Conservation (phyloP, 1,139 yeast genomes). For the Suhomyces bribrorum region DNA sequence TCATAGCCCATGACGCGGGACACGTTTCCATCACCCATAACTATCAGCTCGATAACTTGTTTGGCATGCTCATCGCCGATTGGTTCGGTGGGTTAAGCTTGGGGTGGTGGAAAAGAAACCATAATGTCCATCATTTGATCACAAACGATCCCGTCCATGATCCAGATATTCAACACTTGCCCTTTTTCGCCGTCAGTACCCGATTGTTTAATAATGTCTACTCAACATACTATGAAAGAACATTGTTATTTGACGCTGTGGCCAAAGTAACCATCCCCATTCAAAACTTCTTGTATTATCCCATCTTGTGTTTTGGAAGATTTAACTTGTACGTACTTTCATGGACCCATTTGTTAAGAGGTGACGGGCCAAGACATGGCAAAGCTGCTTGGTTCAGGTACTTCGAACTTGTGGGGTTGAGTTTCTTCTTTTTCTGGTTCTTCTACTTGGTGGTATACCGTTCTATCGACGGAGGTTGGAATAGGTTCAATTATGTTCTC, state of each 20-base stretch:
- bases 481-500: slow-evolving; percentile 59
- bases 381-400: slow-evolving; percentile 86
- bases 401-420: slow-evolving; percentile 69
- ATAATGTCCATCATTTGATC: slow-evolving; percentile 84
- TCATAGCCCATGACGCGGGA: slow-evolving; percentile 89
- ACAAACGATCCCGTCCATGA: slow-evolving; percentile 93
- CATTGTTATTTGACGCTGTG: slow-evolving; percentile 63
- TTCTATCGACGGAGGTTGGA: slow-evolving; percentile 51
- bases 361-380: slow-evolving; percentile 78
- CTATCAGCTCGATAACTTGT: slow-evolving; percentile 72
- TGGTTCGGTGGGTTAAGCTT: slow-evolving; percentile 84
- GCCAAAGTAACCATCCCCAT: slow-evolving; percentile 60
- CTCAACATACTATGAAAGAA: slow-evolving; percentile 76
- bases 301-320: slow-evolving; percentile 78
- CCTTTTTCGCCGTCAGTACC: slow-evolving; percentile 84
- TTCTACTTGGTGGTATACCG: slow-evolving; percentile 63
- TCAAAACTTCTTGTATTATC: slow-evolving; percentile 75
- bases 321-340: slow-evolving; percentile 81
- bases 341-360: slow-evolving; percentile 70
- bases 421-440: slow-evolving; percentile 75
- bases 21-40: slow-evolving; percentile 82
- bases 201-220: slow-evolving; percentile 66
- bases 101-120: slow-evolving; percentile 96
- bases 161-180: slow-evolving; percentile 91
- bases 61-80: slow-evolving; percentile 74